A percentile compares a stretch with the other conserved stretches of the same genome.
phyloP scores from a whole-genome alignment of 208 protist species.

The Wallacemonas collosoma region DNA sequence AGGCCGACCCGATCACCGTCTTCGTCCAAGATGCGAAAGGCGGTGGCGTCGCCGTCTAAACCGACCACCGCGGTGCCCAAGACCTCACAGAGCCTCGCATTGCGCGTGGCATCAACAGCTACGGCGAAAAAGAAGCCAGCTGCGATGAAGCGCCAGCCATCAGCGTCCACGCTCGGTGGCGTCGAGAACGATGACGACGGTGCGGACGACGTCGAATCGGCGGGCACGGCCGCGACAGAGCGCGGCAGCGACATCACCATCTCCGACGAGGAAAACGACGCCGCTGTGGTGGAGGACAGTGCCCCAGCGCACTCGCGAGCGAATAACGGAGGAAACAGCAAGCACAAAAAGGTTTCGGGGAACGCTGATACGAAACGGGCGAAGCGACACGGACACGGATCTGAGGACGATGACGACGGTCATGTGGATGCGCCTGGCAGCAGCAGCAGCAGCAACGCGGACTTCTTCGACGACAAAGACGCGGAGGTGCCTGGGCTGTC shows the following conservation, averaged over 20 bases:
- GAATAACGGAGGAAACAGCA: background rate
- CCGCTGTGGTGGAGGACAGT: slow-evolving; percentile 19
- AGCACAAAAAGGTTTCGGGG: background rate
- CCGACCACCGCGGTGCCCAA: background rate
- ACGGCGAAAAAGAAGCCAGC: background rate
- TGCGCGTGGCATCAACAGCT: background rate
- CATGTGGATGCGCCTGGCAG: background rate
- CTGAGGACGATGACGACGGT: background rate
- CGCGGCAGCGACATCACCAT: slow-evolving; percentile 13
- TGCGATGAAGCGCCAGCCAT: background rate
- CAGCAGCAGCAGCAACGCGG: background rate
- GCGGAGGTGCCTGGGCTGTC: background rate
- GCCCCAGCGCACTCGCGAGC: background rate
- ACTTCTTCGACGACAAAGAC: background rate
- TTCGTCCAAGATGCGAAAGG: no score
- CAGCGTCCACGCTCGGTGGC: background rate
- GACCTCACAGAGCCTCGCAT: background rate
- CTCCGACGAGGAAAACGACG: slow-evolving; percentile 22
- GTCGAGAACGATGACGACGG: background rate
- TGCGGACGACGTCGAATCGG: background rate
- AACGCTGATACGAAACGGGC: background rate
- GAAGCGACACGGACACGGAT: background rate
- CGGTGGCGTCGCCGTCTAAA: no score
- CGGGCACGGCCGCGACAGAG: background rate
- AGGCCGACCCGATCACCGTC: no score